Evolutionary conservation across 1,139 yeast genomes (phyloP).

Genomic region (Diutina pseudorugosa): DNA sequence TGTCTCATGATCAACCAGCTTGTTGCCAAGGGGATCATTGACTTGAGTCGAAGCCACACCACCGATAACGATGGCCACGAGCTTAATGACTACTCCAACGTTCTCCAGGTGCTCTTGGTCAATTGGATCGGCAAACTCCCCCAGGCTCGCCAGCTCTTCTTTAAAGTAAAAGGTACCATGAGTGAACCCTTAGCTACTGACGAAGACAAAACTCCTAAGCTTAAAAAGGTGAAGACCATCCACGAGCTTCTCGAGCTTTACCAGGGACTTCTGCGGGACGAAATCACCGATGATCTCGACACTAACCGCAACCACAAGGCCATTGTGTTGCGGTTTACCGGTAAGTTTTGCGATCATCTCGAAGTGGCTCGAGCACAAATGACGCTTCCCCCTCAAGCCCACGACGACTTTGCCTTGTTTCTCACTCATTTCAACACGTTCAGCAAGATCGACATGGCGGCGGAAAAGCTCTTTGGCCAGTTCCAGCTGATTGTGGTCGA

Average conservation of each 20-base stretch:
- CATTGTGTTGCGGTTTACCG: not conserved
- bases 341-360: not conserved
- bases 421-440: not conserved
- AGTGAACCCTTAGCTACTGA: not conserved
- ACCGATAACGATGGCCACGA: constrained; percentile 6
- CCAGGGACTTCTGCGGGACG: not conserved
- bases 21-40: constrained; percentile 30
- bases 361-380: not conserved
- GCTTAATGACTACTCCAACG: constrained; percentile 9
- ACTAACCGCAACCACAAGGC: not conserved
- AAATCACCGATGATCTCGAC: not conserved
- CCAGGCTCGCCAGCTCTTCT: constrained; percentile 28
- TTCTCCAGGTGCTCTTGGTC: constrained; percentile 8
- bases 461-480: not conserved
- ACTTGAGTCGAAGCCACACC: constrained; percentile 14
- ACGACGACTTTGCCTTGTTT: not conserved
- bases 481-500: not conserved
- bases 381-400: not conserved
- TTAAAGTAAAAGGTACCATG: constrained; percentile 13
- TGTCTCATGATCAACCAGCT: constrained; percentile 51
- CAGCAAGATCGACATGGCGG: constrained; percentile 3
- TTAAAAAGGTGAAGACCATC: not conserved
- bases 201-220: not conserved
- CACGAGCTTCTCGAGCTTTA: not conserved
- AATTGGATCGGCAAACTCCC: constrained; percentile 13